Conservation (phyloP, 192 early-diverging fungal species). For the Backusella liffmaniae region DNA sequence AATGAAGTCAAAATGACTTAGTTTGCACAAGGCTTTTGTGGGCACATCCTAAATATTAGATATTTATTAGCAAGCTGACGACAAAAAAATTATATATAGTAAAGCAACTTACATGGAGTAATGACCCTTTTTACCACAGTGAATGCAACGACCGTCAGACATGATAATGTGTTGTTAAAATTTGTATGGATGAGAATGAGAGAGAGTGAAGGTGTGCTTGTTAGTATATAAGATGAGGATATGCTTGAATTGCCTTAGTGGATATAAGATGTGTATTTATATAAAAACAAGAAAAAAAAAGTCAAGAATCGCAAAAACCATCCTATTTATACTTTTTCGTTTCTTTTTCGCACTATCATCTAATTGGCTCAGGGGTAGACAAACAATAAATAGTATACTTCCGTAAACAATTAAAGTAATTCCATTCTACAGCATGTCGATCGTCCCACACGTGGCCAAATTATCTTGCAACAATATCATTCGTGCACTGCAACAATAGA, state of each 20-base stretch:
- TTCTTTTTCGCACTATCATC: not conserved
- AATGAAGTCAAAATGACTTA: not conserved
- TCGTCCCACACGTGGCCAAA: not conserved
- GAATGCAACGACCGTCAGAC: conserved; percentile 38
- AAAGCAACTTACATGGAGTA: conserved; percentile 27
- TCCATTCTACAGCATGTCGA: not conserved
- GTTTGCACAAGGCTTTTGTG: conserved; percentile 15
- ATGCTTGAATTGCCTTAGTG: not conserved
- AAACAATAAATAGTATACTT: not conserved
- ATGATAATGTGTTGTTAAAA: not conserved
- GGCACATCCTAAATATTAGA: conserved; percentile 25
- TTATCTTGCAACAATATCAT: not conserved
- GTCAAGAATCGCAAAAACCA: not conserved
- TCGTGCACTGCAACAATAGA: not conserved
- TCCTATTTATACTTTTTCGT: not conserved
- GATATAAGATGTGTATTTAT: not conserved
- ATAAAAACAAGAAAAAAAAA: not conserved
- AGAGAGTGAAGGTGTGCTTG: not conserved
- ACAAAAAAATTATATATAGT: not conserved
- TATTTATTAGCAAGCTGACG: not conserved
- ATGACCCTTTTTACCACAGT: conserved; percentile 35
- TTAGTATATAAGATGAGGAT: not conserved
- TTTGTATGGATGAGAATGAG: not conserved
- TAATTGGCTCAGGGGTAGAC: not conserved
- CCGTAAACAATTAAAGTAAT: not conserved